Base-by-base conservation (phyloP, 2,329 filamentous ascomycete species). In the Cercospora brassicicola region DNA sequence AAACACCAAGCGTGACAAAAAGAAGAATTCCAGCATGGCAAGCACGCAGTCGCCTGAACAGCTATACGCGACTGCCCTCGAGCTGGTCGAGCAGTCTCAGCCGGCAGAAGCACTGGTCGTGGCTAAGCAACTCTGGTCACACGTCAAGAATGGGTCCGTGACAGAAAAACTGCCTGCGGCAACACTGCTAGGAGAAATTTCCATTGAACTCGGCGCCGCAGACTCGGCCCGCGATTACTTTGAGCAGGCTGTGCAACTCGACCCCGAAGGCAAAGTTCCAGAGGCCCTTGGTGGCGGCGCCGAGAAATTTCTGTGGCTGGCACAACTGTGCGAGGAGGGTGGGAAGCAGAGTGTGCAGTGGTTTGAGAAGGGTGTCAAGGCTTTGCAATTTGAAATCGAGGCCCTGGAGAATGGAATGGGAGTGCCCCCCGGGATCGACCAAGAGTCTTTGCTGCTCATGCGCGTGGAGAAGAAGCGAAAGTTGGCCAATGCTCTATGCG, bases 281-380 rank as follows among this genome's bases (percentile, higher is more conserved):
- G 90, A 93, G 75, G 86, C 88, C 45, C 79, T 89, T 62, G 94
- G 93, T 59, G 93, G 92, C 30, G 94, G 94, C 0, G 88, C 93
- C 0, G 94, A 98, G 77, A 98, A 97, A 82, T 98, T 97, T 77
- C 82, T 98, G 59, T 96, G 94, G 88, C 84, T 99, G 67, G 95
- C 95, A 71, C 95, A 99, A 81, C 85, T 99, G 75, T 95, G 85
- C 71, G 87, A 89, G 73, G 82, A 87, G 69, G 87, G 87, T 62
- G 87, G 87, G 11, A 79, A 81, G 64, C 85, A 87, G 73, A 89
- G 86, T 72, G 86, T 89, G 57, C 76, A 78, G 60, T 89, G 87
- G 86, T 89, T 87, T 71, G 85, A 89, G 74, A 85, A 84, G 72
- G 92, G 94, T 11, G 91, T 91, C 0, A 83, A 85, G 45, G 89